Evolutionary conservation across 164 flowering plant genomes (phyloP), one percentile per base, ranked within the genome.

Genomic region (Umbilicus rupestris): DNA sequence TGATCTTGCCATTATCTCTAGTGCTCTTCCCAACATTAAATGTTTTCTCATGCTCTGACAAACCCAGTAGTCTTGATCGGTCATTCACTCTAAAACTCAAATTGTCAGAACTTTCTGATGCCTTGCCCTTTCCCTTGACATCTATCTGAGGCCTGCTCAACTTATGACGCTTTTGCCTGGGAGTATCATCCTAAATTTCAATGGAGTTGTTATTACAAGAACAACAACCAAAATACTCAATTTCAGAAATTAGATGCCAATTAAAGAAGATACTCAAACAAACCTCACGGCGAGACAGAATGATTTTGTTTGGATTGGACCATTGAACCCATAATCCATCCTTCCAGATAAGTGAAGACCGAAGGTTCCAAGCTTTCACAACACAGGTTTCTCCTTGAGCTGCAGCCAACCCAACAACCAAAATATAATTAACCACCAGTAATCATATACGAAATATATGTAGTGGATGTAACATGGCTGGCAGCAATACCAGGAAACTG

Each of bases 321-420:
- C 83, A 88, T 62, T 87, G 94, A 47, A 83, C 50, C 99, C 99
- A 95, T 55, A 79, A 77, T 62, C 94, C 90, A 77, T 87, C 82
- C 69, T 82, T 84, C 97, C 99, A 95, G 30, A 79, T 63, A 7
- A 85, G 84, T 67, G 91, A 82, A 66, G 97, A 85, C 37, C 96
- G 85, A 57, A 95, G 84, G 74, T 84, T 70, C 97, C 97, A 92
- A n/a, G 80, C 82, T 77, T 74, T 86, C 7, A 90, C 85, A 73
- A 75, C 66, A 19, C 85, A 77, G 28, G 79, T 76, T 64, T 88
- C 86, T 73, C 87, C 90, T 42, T 74, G 85, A 78, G 74, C 99
- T 95, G 83, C 72, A 74, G 31, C 17, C 60, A 55, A 14, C 29
- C 30, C 14, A 52, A 24, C 30, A 52, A 2, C 19, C 33, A 55